Base-by-base conservation (phyloP, 164 flowering plant species). In the Berberis vulgaris region DNA sequence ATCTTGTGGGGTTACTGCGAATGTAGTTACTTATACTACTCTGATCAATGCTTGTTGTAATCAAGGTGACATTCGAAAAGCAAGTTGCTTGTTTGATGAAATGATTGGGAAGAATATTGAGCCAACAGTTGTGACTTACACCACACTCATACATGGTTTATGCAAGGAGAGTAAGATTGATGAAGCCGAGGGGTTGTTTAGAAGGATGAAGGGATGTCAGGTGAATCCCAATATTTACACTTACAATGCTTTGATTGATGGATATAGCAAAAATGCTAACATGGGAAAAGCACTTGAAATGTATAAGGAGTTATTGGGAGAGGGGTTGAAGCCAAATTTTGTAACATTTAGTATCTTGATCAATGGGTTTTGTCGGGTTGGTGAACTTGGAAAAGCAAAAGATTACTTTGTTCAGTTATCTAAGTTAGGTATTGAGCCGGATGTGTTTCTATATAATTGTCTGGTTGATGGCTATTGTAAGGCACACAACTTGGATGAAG, bases 41-140 rank as follows among this genome's bases (percentile, higher is more conserved):
- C 64, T 91, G 69, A 82, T 88, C 53, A 75, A 82, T 70, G 86
- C 78, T 49, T 84, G 80, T 64, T 85, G 86, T 62, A 54, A 66
- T 12, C 69, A 73, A 61, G 84, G 86, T 7, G 71, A 82, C 59
- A 11, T 73, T 4, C 58, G 4, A 52, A 79, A 63, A 66, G 90
- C 86, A 0, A 65, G 49, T 9, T 8, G 49, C 38, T 55, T 88
- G 62, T 78, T 86, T 61, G 78, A 78, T 58, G 91, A 88, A 71
- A 82, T 88, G 89, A 38, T 54, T 43, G 73, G 61, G 45, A 83
- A 61, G 65, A 77, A 77, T 65, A 76, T 84, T 49, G 49, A 66
- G 47, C 89, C 91, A 6, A 83, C 70, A 0, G 86, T 85, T 65
- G 84, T 84, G 54, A 73, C 78, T n/a, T 88, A 80, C 69, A 84